Conservation (phyloP, 164 flowering plant genomes). For the Stephania japonica region DNA sequence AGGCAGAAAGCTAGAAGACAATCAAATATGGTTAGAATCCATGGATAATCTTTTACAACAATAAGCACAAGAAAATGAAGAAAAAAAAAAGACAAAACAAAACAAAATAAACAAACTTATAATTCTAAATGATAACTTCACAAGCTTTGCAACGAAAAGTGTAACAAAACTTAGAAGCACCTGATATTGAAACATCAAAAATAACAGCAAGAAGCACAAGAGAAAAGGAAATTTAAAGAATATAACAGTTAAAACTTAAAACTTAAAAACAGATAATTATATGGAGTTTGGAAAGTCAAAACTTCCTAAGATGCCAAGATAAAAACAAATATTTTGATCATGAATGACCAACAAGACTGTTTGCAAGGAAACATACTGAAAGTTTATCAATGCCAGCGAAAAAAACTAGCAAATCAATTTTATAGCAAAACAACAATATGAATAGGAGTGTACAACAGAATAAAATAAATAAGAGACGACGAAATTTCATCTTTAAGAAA, state of each 20-base stretch:
- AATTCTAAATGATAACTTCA: neutral
- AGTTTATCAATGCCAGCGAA: neutral
- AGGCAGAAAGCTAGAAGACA: constrained; percentile 67
- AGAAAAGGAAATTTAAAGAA: neutral
- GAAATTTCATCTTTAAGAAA: neutral
- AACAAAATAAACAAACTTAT: neutral
- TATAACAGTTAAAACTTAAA: neutral
- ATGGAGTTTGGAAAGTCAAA: neutral
- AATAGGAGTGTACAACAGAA: neutral
- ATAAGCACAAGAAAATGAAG: neutral
- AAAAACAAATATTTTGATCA: neutral
- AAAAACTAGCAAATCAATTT: neutral
- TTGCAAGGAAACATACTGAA: neutral
- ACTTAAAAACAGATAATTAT: neutral
- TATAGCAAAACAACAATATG: neutral
- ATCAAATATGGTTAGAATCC: constrained; percentile 17
- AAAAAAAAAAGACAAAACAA: neutral
- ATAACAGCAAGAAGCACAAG: neutral
- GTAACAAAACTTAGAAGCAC: neutral
- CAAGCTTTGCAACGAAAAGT: neutral
- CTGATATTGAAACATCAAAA: neutral
- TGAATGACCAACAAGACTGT: neutral
- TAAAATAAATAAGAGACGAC: neutral
- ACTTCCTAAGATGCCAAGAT: neutral
- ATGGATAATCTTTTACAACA: neutral